Evolutionary conservation across 441 rosid species (phyloP), one percentile per base, ranked within the genome.

Genomic region (Arabidopsis lyrata): DNA sequence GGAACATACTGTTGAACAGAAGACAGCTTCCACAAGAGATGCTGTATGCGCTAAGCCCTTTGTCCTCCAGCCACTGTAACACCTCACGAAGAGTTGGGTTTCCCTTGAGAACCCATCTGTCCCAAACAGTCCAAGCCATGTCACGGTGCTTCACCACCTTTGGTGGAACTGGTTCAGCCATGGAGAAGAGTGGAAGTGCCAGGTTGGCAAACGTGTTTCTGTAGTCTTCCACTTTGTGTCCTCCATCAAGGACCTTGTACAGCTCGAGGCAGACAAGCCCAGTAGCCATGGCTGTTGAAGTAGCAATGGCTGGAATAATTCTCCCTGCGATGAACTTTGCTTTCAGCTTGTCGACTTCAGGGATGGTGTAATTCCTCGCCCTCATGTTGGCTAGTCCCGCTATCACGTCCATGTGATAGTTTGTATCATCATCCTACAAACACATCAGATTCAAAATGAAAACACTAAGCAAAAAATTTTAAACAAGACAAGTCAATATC

Each of bases 381-480:
- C 98, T 91, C 98, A 91, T 91, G 82, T 93, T 93, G 36, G 98
- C 98, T n/a, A 93, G 90, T 41, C 85, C 98, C 20, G 97, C 91
- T 22, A 93, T 91, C 80, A 91, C 55, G 77, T 93, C 98, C 97
- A 93, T 91, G 83, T 93, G 98, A 73, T 84, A 93, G 84, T 93
- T 93, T 32, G 98, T 84, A 68, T 93, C 97, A 60, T 93, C 98
- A 77, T 93, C 98, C 98, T 91, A 88, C 77, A 81, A 34, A 65
- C 36, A 47, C 42, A 42, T 27, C 38, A 45, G 22, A 49, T 68
- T 22, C 39, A 56, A 70, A 71, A 53, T n/a, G 42, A 41, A 15
- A 38, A 49, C 16, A 35, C 53, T 66, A 44, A 5, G 13, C 49
- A 20, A 67, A 48, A 27, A 66, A 13, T 36, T 36, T 34, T 45